A percentile compares a stretch with the other conserved stretches of the same genome.
phyloP scores from a whole-genome alignment of 352 stramenopile species.

The Phytophthora brassicae region DNA sequence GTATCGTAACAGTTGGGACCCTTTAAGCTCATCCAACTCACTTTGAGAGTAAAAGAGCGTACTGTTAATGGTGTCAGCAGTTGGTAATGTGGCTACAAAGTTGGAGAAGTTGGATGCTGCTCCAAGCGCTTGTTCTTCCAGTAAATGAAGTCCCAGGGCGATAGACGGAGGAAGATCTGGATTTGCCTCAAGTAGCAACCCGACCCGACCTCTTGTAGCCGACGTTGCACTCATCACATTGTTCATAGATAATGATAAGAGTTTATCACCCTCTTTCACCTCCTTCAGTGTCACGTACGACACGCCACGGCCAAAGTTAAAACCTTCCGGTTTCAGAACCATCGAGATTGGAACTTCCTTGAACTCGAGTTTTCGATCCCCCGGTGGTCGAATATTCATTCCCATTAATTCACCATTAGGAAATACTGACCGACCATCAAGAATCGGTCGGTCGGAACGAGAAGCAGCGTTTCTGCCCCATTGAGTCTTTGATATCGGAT shows the following conservation, averaged over 20 bases:
- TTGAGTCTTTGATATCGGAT: constrained; percentile 30
- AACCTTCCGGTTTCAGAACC: constrained; percentile 32
- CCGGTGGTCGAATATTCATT: constrained; percentile 18
- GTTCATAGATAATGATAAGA: constrained; percentile 37
- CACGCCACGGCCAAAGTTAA: constrained; percentile 49
- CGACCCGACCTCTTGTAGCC: constrained; percentile 33
- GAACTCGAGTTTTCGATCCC: constrained; percentile 4
- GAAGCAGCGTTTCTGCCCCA: constrained; percentile 14
- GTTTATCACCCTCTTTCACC: constrained; percentile 14
- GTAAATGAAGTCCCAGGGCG: constrained; percentile 41
- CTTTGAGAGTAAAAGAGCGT: constrained; percentile 45
- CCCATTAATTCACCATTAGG: constrained; percentile 9
- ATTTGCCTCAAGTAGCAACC: constrained; percentile 43
- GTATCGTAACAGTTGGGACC: constrained; percentile 42
- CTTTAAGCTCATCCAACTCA: constrained; percentile 35
- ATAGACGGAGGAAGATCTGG: constrained; percentile 46
- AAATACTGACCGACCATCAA: constrained; percentile 21
- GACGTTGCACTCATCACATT: constrained; percentile 46
- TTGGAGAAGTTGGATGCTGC: constrained; percentile 41
- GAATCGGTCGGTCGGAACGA: constrained; percentile 21
- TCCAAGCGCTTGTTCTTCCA: constrained; percentile 47
- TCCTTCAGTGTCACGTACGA: constrained; percentile 29
- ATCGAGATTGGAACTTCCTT: constrained; percentile 6
- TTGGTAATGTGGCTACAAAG: constrained; percentile 34
- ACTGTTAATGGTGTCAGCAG: constrained; percentile 30